Evolutionary conservation across 768 basidiomycete genomes (phyloP), one percentile per base, ranked within the genome.

Genomic region (Melanogaster broomeanus): DNA sequence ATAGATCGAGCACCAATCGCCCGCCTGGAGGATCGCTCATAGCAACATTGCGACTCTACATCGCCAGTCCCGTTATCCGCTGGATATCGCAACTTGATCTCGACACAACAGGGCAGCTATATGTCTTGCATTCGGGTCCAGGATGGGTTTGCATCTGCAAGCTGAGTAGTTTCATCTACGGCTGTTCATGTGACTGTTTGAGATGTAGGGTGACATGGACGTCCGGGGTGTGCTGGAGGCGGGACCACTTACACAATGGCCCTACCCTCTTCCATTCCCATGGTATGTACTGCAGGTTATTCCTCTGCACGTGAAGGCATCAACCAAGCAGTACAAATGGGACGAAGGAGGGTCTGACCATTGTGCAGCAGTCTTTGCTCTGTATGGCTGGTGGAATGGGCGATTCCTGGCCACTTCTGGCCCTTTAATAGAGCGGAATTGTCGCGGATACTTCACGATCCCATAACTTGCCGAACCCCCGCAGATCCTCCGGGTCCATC

Each of bases 191-290:
- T 15, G 40, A 40, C 27, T 16, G n/a, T 7, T 18, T 4, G 41
- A 39, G 44, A 30, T 15, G 43, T 41, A 21, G 45, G 38, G 33
- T 37, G 42, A 48, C 31, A 27, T 35, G 51, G 49, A 37, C n/a
- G 40, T 41, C 24, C 35, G 42, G 25, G 24, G 30, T 40, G 38
- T 41, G 40, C 43, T 37, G 51, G 45, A 45, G 11, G 31, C n/a
- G n/a, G 33, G 56, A 43, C 49, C 42, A 49, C 49, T 52, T 57
- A 57, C 35, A 53, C 55, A 37, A 49, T 64, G 62, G 62, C 63
- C 67, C 55, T 67, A 66, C 61, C 49, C 62, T 70, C 75, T 76
- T 76, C 75, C 74, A 76, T 75, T 75, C 75, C 69, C 75, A 76
- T 76, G 74, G 75, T 76, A 76, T 67, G 72, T 70, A 68, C 62